A percentile compares a stretch with the other conserved stretches of the same genome.
Conservation (phyloP, 305 asterid species). For the Fraxinus baroniana region DNA sequence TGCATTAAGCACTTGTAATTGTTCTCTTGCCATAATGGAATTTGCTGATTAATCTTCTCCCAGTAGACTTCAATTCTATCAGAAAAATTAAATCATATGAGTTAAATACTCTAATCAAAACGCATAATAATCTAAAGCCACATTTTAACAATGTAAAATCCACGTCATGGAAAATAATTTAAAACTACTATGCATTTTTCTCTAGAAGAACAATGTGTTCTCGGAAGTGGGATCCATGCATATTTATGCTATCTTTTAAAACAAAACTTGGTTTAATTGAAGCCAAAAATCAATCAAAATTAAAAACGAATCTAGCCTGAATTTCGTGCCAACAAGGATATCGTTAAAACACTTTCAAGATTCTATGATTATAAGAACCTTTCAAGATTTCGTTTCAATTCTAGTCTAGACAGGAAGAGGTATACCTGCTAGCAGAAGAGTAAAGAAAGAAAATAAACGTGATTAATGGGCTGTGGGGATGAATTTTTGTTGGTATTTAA, state of each 20-base stretch:
- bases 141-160: not conserved
- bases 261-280: not conserved
- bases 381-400: not conserved
- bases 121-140: not conserved
- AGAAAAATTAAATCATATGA: not conserved
- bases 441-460: not conserved
- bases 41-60: not conserved
- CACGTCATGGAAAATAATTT: not conserved
- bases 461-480: not conserved
- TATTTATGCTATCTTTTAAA: not conserved
- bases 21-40: slow-evolving; percentile 31
- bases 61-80: not conserved
- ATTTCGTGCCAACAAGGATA: not conserved
- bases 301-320: not conserved
- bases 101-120: not conserved
- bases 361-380: not conserved
- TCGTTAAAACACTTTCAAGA: not conserved
- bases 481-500: slow-evolving; percentile 11
- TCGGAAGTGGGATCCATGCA: not conserved
- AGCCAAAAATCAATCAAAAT: not conserved
- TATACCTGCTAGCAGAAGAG: not conserved
- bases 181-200: not conserved
- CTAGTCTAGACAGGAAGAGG: not conserved
- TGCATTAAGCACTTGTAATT: slow-evolving; percentile 48
- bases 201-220: not conserved